Evolutionary conservation across 140 eudicot species (phyloP), one percentile per base, ranked within the genome.

Genomic region (Bidens hawaiensis): DNA sequence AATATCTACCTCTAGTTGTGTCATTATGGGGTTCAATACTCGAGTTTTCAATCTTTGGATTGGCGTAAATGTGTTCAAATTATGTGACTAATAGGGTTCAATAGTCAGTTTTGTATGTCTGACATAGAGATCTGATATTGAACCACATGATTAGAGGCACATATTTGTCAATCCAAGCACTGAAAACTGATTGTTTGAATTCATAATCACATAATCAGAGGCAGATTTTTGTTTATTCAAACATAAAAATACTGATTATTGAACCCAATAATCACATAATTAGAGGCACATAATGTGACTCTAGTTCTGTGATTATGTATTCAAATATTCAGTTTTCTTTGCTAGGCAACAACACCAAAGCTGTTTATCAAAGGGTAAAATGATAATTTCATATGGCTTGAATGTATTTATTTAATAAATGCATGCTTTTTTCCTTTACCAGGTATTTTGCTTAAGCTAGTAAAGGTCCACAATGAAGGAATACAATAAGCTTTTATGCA

Each of bases 401-500:
- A 15, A 13, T 24, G 31, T 22, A 38, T 6, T 15, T 4, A 22
- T 16, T n/a, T 60, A 12, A 17, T 49, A 1, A 4, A 17, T 24
- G 36, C 17, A 17, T 64, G 59, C 10, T 47, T 47, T 5, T 25
- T 11, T 31, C 18, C 55, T 51, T 36, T 48, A 5, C 47, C 15
- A 45, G 43, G 48, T 68, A 8, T 30, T 10, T 15, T 30, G 63
- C 15, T 16, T 47, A 48, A 22, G 62, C 47, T 62, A 6, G 6
- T 8, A 69, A 30, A 59, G 22, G 18, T 59, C 40, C 10, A 31
- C 4, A 62, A 41, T 71, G 65, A 62, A 27, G 47, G 70, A 62
- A 62, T 18, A 47, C 10, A 30, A 62, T 40, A 31, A 8, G 34
- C 55, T 40, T 62, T 19, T 17, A 26, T 52, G 60, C 48, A 10